Evolutionary conservation across 345 rosid species (phyloP).

Genomic region (Dovyalis caffra): DNA sequence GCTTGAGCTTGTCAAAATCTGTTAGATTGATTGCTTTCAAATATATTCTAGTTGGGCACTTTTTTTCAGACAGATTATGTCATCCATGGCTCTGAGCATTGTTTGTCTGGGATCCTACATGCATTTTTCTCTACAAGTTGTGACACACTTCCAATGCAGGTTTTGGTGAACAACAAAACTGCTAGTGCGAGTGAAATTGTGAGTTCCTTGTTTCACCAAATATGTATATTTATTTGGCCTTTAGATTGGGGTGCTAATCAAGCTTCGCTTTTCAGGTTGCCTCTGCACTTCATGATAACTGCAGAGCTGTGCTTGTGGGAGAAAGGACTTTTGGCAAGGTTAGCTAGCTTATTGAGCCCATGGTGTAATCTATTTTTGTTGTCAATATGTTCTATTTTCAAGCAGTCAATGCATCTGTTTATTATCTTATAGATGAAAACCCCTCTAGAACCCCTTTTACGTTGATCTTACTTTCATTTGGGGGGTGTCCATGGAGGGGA

Average conservation of each 20-base stretch:
- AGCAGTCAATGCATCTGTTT: neutral
- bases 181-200: constrained; percentile 98
- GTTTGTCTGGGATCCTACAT: constrained; percentile 2
- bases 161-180: constrained; percentile 85
- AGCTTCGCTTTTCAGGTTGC: constrained; percentile 62
- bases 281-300: constrained; percentile 97
- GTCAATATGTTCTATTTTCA: neutral
- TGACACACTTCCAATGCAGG: constrained; percentile 40
- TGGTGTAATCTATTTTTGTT: neutral
- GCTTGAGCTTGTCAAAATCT: neutral
- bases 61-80: neutral
- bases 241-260: constrained; percentile 4
- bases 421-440: neutral
- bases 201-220: constrained; percentile 27
- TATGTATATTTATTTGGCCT: neutral
- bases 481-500: neutral
- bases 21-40: neutral
- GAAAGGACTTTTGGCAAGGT: constrained; percentile 95
- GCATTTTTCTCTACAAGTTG: neutral
- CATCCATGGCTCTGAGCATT: neutral
- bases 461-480: neutral
- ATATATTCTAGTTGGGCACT: neutral
- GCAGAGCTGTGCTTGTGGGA: constrained; percentile 94
- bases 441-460: neutral
- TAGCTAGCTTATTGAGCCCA: neutral